Conservation (phyloP, 2,329 filamentous ascomycete genomes). For the Sporothrix dimorphospora region DNA sequence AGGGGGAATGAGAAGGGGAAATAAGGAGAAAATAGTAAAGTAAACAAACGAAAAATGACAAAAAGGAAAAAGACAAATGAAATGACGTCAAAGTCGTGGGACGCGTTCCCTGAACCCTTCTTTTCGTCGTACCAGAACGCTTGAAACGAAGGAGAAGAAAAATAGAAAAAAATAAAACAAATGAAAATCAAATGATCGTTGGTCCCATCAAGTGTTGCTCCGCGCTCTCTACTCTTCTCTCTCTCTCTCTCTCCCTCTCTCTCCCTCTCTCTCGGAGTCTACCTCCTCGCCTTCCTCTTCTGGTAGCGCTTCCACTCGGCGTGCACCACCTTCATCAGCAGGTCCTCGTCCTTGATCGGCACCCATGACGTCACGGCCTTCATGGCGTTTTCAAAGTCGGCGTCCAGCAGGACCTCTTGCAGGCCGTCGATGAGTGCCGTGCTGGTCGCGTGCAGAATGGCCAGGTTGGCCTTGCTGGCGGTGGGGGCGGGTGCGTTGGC, state of each 20-base stretch:
- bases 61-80: constrained; percentile 11
- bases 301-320: constrained; percentile 78
- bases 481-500: constrained; percentile 50
- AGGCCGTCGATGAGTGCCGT: constrained; percentile 90
- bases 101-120: background rate
- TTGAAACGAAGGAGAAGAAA: background rate
- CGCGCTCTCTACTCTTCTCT: background rate
- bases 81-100: background rate
- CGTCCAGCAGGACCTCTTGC: constrained; percentile 83
- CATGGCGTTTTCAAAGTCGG: constrained; percentile 98
- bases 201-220: constrained; percentile 3
- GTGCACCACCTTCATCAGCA: constrained; percentile 87
- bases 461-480: constrained; percentile 55
- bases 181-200: constrained; percentile 24
- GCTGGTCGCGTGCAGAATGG: constrained; percentile 86
- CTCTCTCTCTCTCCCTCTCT: constrained; percentile 31
- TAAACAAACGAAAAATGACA: constrained; percentile 25
- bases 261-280: constrained; percentile 42
- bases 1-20: background rate
- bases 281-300: constrained; percentile 34
- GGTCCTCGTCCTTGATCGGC: constrained; percentile 89
- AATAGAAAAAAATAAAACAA: constrained; percentile 20
- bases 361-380: constrained; percentile 94
- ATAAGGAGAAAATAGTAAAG: background rate
- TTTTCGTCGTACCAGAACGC: background rate